Percentiles rank a stretch among this genome's conserved stretches.
These are phyloP conservation scores for Talaromyces funiculosus DNA, from an alignment of 2,329 filamentous ascomycete genomes.

Conservation along the genomic window DNA sequence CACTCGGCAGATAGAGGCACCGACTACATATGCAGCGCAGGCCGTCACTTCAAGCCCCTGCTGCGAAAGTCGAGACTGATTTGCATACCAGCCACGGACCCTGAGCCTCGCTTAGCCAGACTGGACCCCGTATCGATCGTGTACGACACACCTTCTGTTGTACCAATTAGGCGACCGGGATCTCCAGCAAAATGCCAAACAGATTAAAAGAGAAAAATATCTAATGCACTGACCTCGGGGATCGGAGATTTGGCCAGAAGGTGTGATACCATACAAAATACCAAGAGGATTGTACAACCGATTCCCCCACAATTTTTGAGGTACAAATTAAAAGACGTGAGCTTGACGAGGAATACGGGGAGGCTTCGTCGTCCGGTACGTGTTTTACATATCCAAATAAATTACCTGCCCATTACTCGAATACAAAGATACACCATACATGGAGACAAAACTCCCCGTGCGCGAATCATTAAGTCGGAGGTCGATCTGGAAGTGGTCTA, in stretches of 20 bases:
- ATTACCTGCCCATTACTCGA: too few relatives aligned
- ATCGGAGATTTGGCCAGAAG: background rate
- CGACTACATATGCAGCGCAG: background rate
- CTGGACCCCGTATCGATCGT: background rate
- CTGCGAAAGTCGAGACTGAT: background rate
- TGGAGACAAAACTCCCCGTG: background rate
- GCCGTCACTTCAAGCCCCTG: background rate
- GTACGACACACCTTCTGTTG: too few relatives aligned
- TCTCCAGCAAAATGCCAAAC: background rate
- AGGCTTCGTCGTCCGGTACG: too few relatives aligned
- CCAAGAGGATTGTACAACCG: background rate
- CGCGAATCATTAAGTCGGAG: background rate
- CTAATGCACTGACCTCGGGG: background rate
- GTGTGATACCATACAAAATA: background rate
- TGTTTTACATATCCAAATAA: too few relatives aligned
- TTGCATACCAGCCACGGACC: background rate
- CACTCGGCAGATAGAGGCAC: background rate
- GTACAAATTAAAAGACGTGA: background rate
- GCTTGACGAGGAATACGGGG: background rate
- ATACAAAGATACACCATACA: too few relatives aligned
- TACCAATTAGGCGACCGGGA: background rate
- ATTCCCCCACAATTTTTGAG: background rate
- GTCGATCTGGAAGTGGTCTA: background rate
- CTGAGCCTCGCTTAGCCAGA: background rate
- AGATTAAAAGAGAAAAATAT: background rate